Conservation (phyloP, 2,329 filamentous ascomycete species). For the Colletotrichum limetticola region DNA sequence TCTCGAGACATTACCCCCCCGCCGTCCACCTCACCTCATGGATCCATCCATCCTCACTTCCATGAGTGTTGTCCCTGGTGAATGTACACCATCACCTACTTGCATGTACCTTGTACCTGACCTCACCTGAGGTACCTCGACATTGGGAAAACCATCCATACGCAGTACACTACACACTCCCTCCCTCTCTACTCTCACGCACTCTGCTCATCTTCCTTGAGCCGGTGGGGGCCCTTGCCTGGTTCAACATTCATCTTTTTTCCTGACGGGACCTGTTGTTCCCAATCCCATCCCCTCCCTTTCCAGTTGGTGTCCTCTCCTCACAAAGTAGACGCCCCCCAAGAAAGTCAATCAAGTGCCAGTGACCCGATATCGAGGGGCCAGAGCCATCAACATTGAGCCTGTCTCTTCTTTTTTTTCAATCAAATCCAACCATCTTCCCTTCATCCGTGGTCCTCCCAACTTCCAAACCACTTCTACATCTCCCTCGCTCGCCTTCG, state of each 20-base stretch:
- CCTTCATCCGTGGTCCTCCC: slow-evolving; percentile 30
- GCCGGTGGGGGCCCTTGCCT: slow-evolving; percentile 33
- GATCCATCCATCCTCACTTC: not conserved
- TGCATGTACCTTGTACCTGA: not conserved
- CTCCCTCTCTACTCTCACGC: not conserved
- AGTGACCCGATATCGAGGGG: slow-evolving; percentile 35
- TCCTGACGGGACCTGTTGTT: slow-evolving; percentile 18
- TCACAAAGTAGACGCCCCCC: slow-evolving; percentile 27
- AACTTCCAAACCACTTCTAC: slow-evolving; percentile 21
- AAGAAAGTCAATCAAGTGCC: slow-evolving; percentile 36
- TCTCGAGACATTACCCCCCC: slow-evolving; percentile 17
- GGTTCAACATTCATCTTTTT: slow-evolving; percentile 38
- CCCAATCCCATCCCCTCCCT: slow-evolving; percentile 28
- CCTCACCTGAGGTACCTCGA: slow-evolving; percentile 16
- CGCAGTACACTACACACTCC: slow-evolving; percentile 7
- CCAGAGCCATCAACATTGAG: slow-evolving; percentile 28
- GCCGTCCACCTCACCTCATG: not conserved
- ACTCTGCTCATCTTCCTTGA: slow-evolving; percentile 33
- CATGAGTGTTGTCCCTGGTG: not conserved
- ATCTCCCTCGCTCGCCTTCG: slow-evolving; percentile 33
- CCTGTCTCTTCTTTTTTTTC: slow-evolving; percentile 30
- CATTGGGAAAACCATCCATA: not conserved
- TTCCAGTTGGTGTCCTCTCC: slow-evolving; percentile 22
- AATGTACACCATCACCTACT: not conserved
- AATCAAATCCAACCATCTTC: slow-evolving; percentile 35